Evolutionary conservation across 352 stramenopile genomes (phyloP).

Genomic region (Globisporangium alternatum): DNA sequence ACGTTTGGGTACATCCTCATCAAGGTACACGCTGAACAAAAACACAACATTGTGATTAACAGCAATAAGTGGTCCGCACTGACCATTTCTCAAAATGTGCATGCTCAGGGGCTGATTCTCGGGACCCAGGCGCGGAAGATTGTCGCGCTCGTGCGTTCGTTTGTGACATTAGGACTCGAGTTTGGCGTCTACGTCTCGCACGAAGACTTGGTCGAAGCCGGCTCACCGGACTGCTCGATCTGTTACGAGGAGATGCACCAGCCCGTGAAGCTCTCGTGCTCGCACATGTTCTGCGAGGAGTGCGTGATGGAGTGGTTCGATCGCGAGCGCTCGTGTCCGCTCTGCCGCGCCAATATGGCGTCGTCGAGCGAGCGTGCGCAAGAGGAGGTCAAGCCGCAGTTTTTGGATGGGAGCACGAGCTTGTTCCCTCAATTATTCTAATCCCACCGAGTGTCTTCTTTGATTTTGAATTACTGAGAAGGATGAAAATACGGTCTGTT

Average conservation of each 20-base stretch:
- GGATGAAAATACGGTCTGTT: neutral
- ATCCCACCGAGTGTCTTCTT: neutral
- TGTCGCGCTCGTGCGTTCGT: constrained; percentile 44
- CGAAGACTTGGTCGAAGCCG: constrained; percentile 59
- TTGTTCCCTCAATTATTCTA: constrained; percentile 61
- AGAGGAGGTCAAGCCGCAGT: constrained; percentile 57
- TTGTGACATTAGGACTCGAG: constrained; percentile 61
- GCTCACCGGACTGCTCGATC: constrained; percentile 71
- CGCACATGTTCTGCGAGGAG: constrained; percentile 85
- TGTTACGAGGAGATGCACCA: constrained; percentile 76
- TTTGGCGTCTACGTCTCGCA: constrained; percentile 63
- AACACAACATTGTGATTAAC: neutral
- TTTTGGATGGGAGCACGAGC: constrained; percentile 73
- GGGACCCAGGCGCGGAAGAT: constrained; percentile 51
- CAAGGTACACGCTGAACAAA: constrained; percentile 44
- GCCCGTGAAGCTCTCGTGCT: constrained; percentile 71
- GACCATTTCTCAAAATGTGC: neutral
- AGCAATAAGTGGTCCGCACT: no score
- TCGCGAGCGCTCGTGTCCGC: constrained; percentile 73
- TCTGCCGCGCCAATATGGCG: constrained; percentile 62
- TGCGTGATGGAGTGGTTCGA: constrained; percentile 85
- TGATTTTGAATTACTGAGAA: neutral
- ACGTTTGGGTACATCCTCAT: constrained; percentile 75
- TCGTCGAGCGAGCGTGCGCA: constrained; percentile 16
- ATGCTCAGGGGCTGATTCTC: constrained; percentile 46